A percentile compares a stretch with the other conserved stretches of the same genome.
Conservation (phyloP, 1,139 yeast species). For the Hemisphaericaspora subhashii region DNA sequence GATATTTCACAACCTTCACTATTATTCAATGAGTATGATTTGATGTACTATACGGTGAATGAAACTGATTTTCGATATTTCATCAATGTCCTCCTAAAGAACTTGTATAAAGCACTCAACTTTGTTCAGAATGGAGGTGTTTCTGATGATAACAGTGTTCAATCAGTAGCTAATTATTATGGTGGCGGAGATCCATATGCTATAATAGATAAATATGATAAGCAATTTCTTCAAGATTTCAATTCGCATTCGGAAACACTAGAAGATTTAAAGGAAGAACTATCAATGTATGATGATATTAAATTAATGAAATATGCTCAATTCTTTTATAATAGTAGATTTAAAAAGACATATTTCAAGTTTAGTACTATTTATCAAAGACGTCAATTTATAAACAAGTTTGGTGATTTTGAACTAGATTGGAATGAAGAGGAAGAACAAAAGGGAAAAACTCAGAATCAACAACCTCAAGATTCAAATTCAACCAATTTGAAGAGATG, state of each 20-base stretch:
- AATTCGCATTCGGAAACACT: background rate
- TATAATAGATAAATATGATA: slow-evolving; percentile 27
- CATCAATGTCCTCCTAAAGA: slow-evolving; percentile 44
- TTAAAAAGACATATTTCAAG: slow-evolving; percentile 41
- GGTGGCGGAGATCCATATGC: slow-evolving; percentile 35
- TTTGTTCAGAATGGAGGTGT: slow-evolving; percentile 33
- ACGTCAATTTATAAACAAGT: slow-evolving; percentile 47
- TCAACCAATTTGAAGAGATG: slow-evolving; percentile 21
- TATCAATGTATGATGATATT: slow-evolving; percentile 13
- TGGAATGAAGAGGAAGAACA: slow-evolving; percentile 23
- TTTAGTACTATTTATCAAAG: slow-evolving; percentile 50
- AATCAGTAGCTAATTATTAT: slow-evolving; percentile 19
- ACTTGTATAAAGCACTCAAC: slow-evolving; percentile 42
- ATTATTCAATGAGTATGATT: slow-evolving; percentile 44
- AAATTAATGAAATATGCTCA: slow-evolving; percentile 28
- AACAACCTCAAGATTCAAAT: background rate
- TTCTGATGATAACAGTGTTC: slow-evolving; percentile 19
- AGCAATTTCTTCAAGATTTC: slow-evolving; percentile 12
- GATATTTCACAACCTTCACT: slow-evolving; percentile 51
- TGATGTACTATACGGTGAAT: slow-evolving; percentile 41
- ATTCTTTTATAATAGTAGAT: slow-evolving; percentile 37
- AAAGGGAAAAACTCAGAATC: slow-evolving; percentile 6
- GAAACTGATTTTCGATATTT: slow-evolving; percentile 44
- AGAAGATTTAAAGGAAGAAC: background rate
- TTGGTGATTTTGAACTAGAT: slow-evolving; percentile 42